Base-by-base conservation (phyloP, 2,329 filamentous ascomycete species). In the Bipolaris cookei region DNA sequence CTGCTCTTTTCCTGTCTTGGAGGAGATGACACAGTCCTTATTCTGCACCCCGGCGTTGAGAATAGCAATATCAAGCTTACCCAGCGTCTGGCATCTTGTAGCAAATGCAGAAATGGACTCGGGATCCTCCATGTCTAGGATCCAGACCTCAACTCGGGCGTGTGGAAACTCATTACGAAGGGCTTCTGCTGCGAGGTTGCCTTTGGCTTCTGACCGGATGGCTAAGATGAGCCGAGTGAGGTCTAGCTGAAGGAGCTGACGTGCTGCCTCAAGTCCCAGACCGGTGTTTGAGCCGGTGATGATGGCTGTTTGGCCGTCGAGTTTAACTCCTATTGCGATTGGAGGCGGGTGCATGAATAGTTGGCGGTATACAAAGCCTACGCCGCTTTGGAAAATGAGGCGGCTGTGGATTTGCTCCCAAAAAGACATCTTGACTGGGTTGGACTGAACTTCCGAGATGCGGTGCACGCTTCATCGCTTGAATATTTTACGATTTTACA, bases 271-370 rank as follows among this genome's bases (percentile, higher is more conserved):
- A 28, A 70, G 61, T 14, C 74, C 73, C 1, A 75, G 23, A 16
- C 73, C 73, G 6, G 47, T 63, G 51, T 74, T 76, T n/a, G 63
- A 52, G 6, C 73, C 73, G 2, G 72, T 82, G 2, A 82, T 73
- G 18, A 82, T 73, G 45, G 78, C 67, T 0, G 77, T 77, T 49
- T 79, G 67, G 25, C 71, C 76, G 3, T 34, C 18, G 14, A 52
- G 54, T n/a, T 35, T 35, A 28, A 38, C 28, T 4, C 34, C n/a
- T 11, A 28, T 16, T 41, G 48, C 34, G 11, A 56, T 42, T 47
- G 54, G 41, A 23, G 47, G 47, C 30, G 47, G 32, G 18, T 51
- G 45, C 39, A 56, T 45, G 30, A 51, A 43, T 7, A 55, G 13
- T 42, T 55, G 52, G 39, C 46, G 44, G 39, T 55, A 55, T n/a